These are phyloP conservation scores for Pichia sp. DNA, from an alignment of 1,139 yeast genomes.

Conservation along the genomic window DNA sequence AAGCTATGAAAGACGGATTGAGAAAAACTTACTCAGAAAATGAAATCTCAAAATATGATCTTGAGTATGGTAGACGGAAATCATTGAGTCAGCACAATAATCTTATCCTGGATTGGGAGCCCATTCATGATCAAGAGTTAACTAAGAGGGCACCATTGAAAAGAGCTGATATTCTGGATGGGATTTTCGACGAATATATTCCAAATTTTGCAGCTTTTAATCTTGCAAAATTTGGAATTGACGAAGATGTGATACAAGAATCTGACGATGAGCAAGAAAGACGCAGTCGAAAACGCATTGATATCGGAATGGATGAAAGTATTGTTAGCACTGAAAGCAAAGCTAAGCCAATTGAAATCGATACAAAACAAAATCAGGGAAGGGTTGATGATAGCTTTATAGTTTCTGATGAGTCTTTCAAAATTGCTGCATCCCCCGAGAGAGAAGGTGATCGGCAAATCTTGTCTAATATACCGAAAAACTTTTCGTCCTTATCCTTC, in stretches of 20 bases:
- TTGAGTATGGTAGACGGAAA: slow-evolving; percentile 25
- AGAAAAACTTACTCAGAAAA: slow-evolving; percentile 54
- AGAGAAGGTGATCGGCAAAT: slow-evolving; percentile 25
- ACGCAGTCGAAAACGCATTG: neutral
- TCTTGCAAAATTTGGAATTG: slow-evolving; percentile 35
- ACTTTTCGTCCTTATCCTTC: slow-evolving; percentile 63
- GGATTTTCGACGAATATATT: slow-evolving; percentile 68
- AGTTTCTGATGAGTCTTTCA: slow-evolving; percentile 22
- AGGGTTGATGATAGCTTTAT: slow-evolving; percentile 4
- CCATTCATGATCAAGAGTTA: slow-evolving; percentile 3
- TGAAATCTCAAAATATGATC: slow-evolving; percentile 50
- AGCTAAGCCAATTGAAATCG: slow-evolving; percentile 38
- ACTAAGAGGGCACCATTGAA: neutral
- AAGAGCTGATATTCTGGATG: slow-evolving; percentile 30
- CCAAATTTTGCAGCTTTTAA: slow-evolving; percentile 56
- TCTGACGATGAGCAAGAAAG: slow-evolving; percentile 1
- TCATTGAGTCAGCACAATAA: slow-evolving; percentile 4
- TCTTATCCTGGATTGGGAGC: neutral
- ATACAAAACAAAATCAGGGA: neutral
- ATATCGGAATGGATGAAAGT: neutral
- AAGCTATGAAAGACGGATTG: slow-evolving; percentile 20
- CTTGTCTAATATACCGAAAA: slow-evolving; percentile 42
- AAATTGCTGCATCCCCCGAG: slow-evolving; percentile 30
- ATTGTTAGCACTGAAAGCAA: slow-evolving; percentile 32
- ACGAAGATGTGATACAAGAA: slow-evolving; percentile 15